Conservation (phyloP, 768 basidiomycete genomes). For the Auriscalpium orientale region DNA sequence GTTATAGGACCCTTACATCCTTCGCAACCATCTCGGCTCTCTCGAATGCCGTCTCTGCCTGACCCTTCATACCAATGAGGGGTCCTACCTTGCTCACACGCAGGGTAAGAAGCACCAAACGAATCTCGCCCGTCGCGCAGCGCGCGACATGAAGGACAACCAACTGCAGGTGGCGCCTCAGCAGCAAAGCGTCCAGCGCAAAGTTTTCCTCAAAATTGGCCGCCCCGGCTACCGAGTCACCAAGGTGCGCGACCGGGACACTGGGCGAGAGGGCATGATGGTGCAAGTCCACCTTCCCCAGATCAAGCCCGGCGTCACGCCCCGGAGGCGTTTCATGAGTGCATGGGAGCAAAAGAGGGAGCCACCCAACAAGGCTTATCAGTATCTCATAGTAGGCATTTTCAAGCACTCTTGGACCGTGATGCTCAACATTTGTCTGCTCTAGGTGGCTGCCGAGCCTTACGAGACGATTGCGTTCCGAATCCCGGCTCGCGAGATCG, state of each 20-base stretch:
- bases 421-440: conserved; percentile 17
- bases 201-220: conserved; percentile 96
- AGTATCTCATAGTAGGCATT: conserved; percentile 86
- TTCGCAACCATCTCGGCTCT: conserved; percentile 96
- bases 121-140: conserved; percentile 93
- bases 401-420: conserved; percentile 8
- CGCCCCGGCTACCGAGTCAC: conserved; percentile 93
- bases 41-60: conserved; percentile 97
- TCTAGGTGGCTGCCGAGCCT: conserved; percentile 94
- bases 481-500: conserved; percentile 94
- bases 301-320: conserved; percentile 78
- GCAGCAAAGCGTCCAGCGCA: conserved; percentile 74
- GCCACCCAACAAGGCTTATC: conserved; percentile 92
- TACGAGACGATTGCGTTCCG: conserved; percentile 99
- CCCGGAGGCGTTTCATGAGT: conserved; percentile 90
- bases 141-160: conserved; percentile 93
- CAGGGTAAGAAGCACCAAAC: conserved; percentile 99
- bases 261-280: conserved; percentile 93
- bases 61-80: conserved; percentile 98
- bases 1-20: conserved; percentile 88
- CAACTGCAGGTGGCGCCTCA: conserved; percentile 83
- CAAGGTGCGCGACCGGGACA: conserved; percentile 87
- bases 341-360: conserved; percentile 97
- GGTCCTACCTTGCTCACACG: conserved; percentile 96
- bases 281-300: conserved; percentile 96